Percentiles rank a stretch among this genome's conserved stretches.
Evolutionary conservation across 2,329 filamentous ascomycete genomes (phyloP).

Genomic region (Aspergillus quadrilineatus): DNA sequence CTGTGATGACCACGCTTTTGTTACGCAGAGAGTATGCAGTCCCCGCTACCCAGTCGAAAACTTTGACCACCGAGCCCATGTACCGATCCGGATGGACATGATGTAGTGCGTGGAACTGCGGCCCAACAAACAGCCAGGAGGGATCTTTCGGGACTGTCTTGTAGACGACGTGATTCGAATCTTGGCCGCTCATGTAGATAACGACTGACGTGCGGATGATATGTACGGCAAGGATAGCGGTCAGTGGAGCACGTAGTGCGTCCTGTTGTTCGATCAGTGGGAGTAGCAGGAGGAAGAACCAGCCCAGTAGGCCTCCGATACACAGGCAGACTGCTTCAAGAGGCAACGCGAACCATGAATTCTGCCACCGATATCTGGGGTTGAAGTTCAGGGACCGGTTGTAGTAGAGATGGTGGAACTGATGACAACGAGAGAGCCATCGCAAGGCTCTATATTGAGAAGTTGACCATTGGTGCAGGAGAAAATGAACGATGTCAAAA

Average conservation of each 20-base stretch:
- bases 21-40: constrained; percentile 19
- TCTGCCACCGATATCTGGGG: constrained; percentile 14
- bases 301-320: constrained; percentile 14
- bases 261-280: not conserved
- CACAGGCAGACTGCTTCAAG: constrained; percentile 17
- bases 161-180: constrained; percentile 21
- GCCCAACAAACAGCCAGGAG: constrained; percentile 19
- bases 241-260: not conserved
- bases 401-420: constrained; percentile 24
- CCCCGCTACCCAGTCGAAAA: constrained; percentile 22
- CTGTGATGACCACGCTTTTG: constrained; percentile 17
- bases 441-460: constrained; percentile 17
- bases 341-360: constrained; percentile 19
- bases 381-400: constrained; percentile 20
- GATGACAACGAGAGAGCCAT: constrained; percentile 18
- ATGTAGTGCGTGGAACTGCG: constrained; percentile 21
- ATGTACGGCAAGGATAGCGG: not conserved
- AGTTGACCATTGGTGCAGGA: constrained; percentile 18
- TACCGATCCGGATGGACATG: constrained; percentile 21
- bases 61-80: constrained; percentile 20
- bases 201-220: constrained; percentile 11
- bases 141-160: constrained; percentile 18
- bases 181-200: constrained; percentile 14
- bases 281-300: not conserved
- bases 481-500: constrained; percentile 20